Conservation (phyloP, 2,329 filamentous ascomycete genomes). For the Verticillium klebahnii region DNA sequence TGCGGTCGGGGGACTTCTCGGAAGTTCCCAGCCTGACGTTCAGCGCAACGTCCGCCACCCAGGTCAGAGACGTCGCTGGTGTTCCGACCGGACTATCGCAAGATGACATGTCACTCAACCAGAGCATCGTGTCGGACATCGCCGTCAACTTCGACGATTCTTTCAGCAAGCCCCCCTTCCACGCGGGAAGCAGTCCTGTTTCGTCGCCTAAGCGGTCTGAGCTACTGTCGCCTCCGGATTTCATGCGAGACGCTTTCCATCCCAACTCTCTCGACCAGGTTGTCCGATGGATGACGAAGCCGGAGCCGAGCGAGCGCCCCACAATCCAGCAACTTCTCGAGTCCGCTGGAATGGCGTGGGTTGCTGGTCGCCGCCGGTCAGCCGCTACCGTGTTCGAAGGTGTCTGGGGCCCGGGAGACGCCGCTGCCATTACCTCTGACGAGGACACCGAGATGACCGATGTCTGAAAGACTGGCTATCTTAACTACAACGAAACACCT, state of each 20-base stretch:
- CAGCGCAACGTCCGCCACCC: conserved; percentile 48
- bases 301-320: conserved; percentile 69
- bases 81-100: conserved; percentile 11
- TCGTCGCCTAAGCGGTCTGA: conserved; percentile 45
- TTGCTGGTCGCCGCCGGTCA: conserved; percentile 69
- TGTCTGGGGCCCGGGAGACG: conserved; percentile 79
- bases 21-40: conserved; percentile 85
- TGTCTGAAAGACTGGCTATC: conserved; percentile 31
- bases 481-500: not conserved
- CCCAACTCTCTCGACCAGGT: conserved; percentile 75
- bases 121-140: conserved; percentile 14
- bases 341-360: conserved; percentile 74
- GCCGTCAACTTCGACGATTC: conserved; percentile 27
- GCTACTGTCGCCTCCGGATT: conserved; percentile 64
- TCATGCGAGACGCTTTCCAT: conserved; percentile 78
- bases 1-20: conserved; percentile 84
- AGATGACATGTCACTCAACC: conserved; percentile 8
- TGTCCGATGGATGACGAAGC: conserved; percentile 83
- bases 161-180: conserved; percentile 24
- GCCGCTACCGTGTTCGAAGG: conserved; percentile 96
- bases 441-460: conserved; percentile 57
- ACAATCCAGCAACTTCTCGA: conserved; percentile 68
- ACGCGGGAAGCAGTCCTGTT: conserved; percentile 29
- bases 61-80: conserved; percentile 10
- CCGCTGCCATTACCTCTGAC: conserved; percentile 31